Evolutionary conservation across 352 stramenopile genomes (phyloP), one percentile per base, ranked within the genome.

Genomic region (Pythium utonaiense): DNA sequence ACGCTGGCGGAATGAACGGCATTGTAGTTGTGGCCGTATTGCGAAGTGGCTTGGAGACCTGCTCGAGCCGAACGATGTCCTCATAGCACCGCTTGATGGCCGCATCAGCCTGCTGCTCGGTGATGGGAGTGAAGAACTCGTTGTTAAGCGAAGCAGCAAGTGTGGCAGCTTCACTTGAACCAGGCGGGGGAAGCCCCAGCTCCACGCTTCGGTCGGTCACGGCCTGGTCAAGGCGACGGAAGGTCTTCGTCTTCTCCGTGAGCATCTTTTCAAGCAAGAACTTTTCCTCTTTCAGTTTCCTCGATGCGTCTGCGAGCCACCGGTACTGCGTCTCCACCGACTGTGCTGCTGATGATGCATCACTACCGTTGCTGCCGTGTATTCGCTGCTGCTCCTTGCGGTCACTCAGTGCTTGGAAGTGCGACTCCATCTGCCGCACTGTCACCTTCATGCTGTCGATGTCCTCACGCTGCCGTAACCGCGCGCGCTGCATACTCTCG

Each of bases 201-300:
- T 89, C 77, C 22, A 82, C 63, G 41, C 72, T 62, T 22, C 73
- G 63, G 58, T 78, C 70, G 0, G 66, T 49, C 71, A 87, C 75
- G 52, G 79, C 71, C 57, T 81, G 75, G 53, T 81, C 60, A 22
- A 84, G 67, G 0, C 75, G 65, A 19, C 67, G 56, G 34, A 74
- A 65, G 3, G 70, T 73, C 53, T 83, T 83, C 44, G 73, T 67
- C 53, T 79, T 78, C 21, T 83, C 75, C 38, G 73, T 71, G 53
- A 83, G 45, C 70, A 79, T 74, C 48, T 77, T 69, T 30, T 83
- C 72, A 30, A 83, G 57, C 41, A 80, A 28, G 47, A 78, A 86
- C 55, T 84, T 83, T 34, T 89, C 77, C 25, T 83, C 73, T 63
- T 87, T 80, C 14, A 87, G 61, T 31, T 64, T 70, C 41, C 79